Base-by-base conservation (phyloP, 2,329 filamentous ascomycete species). In the Talaromyces marneffei region DNA sequence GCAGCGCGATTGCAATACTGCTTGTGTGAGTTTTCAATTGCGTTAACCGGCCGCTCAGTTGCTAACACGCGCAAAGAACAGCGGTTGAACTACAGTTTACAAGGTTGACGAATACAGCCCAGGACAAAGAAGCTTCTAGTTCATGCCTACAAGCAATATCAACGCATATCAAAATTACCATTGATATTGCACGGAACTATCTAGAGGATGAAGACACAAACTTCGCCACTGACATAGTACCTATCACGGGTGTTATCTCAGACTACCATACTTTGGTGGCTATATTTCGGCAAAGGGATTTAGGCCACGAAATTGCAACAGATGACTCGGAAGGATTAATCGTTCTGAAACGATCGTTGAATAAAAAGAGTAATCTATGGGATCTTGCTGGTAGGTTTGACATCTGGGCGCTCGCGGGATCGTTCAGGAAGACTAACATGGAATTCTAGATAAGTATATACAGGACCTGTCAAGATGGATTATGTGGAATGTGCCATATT, bases 1-100 rank as follows among this genome's bases (percentile, higher is more conserved):
- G 59, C 18, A 54, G 59, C n/a, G 53, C 42, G 1, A 61, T 61
- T 25, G 59, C 59, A 8, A 42, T 57, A 35, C n/a, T 52, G 1
- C 42, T 61, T 20, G 14, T 40, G 59, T 61, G 7, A 56, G 52
- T 55, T 27, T n/a, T 18, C 8, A 27, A 18, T 58, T 23, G n/a
- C 5, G 4, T 14, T 55, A n/a, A 40, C 12, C n/a, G 1, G n/a
- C 3, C 9, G 10, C 1, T 23, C 8, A 16, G 3, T 18, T 35
- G 18, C 29, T 57, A 18, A 48, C 8, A 4, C 10, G 14, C 18
- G 9, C n/a, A 9, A 57, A 57, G 55, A 25, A 16, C 55, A 2
- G 40, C 40, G 2, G 33, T 35, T 6, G 55, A 57, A 23, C 40
- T 57, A 3, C 18, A 46, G 18, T 57, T 46, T 35, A 40, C 40